Evolutionary conservation across 1,139 yeast genomes (phyloP).

Genomic region (Blastobotrys raffinosifermentans): DNA sequence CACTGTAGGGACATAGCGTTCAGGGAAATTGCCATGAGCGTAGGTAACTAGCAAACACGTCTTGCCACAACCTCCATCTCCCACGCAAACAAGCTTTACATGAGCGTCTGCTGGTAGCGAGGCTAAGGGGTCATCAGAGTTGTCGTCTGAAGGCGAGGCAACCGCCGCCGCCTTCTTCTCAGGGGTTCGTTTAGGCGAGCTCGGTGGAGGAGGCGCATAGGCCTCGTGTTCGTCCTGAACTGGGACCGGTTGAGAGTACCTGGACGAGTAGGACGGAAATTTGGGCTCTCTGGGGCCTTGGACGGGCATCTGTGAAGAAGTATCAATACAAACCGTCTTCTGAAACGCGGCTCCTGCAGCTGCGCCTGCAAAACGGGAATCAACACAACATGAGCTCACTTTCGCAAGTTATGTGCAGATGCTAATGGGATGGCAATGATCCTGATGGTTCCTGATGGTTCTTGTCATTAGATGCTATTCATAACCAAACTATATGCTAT

Average conservation of each 20-base stretch:
- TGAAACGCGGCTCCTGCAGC: no score
- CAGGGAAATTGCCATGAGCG: constrained; percentile 71
- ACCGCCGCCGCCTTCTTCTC: constrained; percentile 1
- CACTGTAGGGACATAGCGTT: constrained; percentile 77
- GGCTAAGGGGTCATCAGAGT: constrained; percentile 2
- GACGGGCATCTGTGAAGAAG: no score
- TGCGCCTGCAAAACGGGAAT: no score
- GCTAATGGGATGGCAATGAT: no score
- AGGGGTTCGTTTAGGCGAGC: not conserved
- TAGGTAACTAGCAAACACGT: constrained; percentile 82
- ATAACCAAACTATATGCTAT: no score
- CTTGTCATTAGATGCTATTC: no score
- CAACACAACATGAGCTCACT: no score
- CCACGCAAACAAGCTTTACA: constrained; percentile 61
- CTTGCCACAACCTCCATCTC: constrained; percentile 95
- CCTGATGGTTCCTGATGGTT: no score
- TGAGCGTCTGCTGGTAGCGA: constrained; percentile 18
- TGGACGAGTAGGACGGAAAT: not conserved
- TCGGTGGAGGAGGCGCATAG: not conserved
- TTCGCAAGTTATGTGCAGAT: no score
- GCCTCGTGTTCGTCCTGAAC: not conserved
- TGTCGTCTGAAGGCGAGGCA: constrained; percentile 2
- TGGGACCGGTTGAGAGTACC: constrained; percentile 2
- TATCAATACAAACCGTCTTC: no score
- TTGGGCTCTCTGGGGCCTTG: not conserved